Evolutionary conservation across 345 rosid genomes (phyloP).

Genomic region (Hibiscus mutabilis): DNA sequence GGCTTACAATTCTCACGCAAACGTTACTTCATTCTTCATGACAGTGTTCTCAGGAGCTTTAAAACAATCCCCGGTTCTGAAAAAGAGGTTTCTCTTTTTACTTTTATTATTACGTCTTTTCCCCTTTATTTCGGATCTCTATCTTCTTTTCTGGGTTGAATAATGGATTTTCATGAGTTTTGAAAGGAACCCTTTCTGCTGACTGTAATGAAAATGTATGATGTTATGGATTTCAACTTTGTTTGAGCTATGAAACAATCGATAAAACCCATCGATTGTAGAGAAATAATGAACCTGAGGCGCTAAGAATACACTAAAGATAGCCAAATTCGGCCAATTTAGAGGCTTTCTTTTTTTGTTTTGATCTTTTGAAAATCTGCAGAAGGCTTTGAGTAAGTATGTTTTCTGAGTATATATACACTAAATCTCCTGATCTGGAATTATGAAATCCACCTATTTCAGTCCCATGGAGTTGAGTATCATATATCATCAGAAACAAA

Average conservation of each 20-base stretch:
- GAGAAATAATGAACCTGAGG: not conserved
- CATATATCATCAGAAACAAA: not conserved
- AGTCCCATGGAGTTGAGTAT: not conserved
- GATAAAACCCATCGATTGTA: no score
- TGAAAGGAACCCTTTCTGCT: constrained; percentile 3
- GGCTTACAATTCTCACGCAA: constrained; percentile 72
- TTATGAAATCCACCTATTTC: not conserved
- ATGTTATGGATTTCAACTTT: not conserved
- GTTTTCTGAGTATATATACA: no score
- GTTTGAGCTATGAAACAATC: not conserved
- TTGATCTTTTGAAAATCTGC: not conserved
- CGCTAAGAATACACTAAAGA: not conserved
- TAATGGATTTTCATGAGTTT: constrained; percentile 3
- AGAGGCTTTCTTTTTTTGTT: not conserved
- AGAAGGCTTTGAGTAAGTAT: not conserved
- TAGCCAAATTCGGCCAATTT: no score
- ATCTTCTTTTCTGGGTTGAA: not conserved
- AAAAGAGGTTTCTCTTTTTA: constrained; percentile 41
- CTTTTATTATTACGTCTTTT: not conserved
- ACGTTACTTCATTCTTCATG: constrained; percentile 66
- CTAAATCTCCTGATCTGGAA: no score
- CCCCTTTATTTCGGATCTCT: no score
- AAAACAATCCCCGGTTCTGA: constrained; percentile 49
- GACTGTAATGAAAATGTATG: not conserved
- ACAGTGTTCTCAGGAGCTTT: constrained; percentile 52